Percentiles rank a stretch among this genome's conserved stretches.
Conservation (phyloP, 2,329 filamentous ascomycete species). For the Xylaria sp. region DNA sequence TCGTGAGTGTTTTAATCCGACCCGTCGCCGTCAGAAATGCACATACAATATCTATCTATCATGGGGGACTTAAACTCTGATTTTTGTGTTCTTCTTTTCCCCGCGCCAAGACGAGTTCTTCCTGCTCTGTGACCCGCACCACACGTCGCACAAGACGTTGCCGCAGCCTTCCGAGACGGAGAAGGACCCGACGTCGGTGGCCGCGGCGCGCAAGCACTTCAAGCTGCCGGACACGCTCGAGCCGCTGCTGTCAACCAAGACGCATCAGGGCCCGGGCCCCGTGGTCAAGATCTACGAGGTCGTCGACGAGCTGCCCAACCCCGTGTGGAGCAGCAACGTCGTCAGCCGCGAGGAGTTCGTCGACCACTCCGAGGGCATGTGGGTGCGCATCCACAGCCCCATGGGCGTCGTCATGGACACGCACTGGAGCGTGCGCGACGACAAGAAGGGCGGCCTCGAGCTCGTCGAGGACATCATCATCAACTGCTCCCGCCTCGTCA, state of each 20-base stretch:
- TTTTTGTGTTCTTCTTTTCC: not conserved
- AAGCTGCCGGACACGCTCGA: constrained; percentile 42
- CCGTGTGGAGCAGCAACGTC: constrained; percentile 65
- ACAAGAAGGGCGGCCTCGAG: constrained; percentile 51
- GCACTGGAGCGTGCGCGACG: constrained; percentile 54
- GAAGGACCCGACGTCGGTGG: constrained; percentile 38
- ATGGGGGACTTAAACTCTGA: not conserved
- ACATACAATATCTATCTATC: no score
- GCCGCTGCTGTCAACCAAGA: constrained; percentile 33
- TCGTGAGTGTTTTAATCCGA: constrained; percentile 39
- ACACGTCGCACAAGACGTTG: constrained; percentile 50
- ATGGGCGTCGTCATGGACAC: constrained; percentile 65
- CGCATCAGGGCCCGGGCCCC: constrained; percentile 10
- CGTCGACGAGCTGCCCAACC: constrained; percentile 63
- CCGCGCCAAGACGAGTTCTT: constrained; percentile 55
- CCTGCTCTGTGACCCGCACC: constrained; percentile 64
- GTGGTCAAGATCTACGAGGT: constrained; percentile 57
- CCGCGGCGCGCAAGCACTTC: constrained; percentile 45
- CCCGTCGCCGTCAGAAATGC: not conserved
- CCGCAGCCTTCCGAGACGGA: constrained; percentile 43
- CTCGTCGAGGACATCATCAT: constrained; percentile 63
- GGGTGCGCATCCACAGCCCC: constrained; percentile 62
- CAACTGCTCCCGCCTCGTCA: constrained; percentile 60
- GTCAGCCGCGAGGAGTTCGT: constrained; percentile 66
- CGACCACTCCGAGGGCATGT: constrained; percentile 59